Evolutionary conservation across 352 stramenopile species (phyloP), one percentile per base, ranked within the genome.

Genomic region (Saprolegnia parasitica): DNA sequence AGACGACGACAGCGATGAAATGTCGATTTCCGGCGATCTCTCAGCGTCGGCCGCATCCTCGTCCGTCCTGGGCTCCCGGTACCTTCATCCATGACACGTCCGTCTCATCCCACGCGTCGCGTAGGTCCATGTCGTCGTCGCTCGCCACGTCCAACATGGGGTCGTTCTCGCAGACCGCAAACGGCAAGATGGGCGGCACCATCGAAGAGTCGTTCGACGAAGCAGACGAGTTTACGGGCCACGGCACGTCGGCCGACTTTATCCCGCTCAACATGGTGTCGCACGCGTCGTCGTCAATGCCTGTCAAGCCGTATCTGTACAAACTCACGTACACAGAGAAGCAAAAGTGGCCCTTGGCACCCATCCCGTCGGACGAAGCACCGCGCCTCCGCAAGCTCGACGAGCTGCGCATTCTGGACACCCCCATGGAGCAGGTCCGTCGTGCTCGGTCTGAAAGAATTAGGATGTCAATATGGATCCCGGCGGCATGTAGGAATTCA

Each of bases 261-360:
- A 67, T 67, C 18, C 60, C 60, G 26, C 60, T 67, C 11, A 55
- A 56, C 24, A 40, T 46, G 40, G 4, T 29, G 4, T 60, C 37
- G 24, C 16, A 20, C n/a, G 20, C 26, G 26, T 57, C 62, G 50
- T 47, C 24, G 21, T 58, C 45, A 10, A 68, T 47, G 18, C 62
- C 35, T 0, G 62, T 68, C 72, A 79, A 83, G 32, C 56, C 64
- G 16, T 91, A 78, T 71, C 56, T 78, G 40, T 95, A 95, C 72
- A 73, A 78, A 63, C 79, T 95, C 45, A 76, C 76, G 58, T 95
- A 87, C 71, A 68, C 70, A 9, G 90, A 88, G 68, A 81, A 82
- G 32, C 87, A 88, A 68, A 62, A 77, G 29, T 95, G 86, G 86
- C 84, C 84, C 0, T 79, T 93, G 67, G 79, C 83, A 3, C 84